Evolutionary conservation across 768 basidiomycete genomes (phyloP).

Genomic region (Mycena galericulata): DNA sequence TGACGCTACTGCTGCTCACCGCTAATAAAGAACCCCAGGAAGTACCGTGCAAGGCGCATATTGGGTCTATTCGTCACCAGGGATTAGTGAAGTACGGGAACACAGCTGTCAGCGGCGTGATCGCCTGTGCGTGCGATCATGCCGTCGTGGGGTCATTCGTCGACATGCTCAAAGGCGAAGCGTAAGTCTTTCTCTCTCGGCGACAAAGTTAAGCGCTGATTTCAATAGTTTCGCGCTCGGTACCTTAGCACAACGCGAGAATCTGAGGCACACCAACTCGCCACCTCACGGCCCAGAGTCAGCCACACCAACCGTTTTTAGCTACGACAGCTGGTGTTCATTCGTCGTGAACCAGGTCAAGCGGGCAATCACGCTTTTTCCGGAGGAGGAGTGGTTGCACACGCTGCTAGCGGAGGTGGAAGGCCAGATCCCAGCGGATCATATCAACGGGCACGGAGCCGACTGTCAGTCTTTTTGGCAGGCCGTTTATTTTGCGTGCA

Average conservation of each 20-base stretch:
- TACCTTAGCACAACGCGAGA: conserved; percentile 19
- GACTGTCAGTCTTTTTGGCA: conserved; percentile 16
- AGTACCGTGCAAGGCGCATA: conserved; percentile 15
- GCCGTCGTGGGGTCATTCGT: conserved; percentile 16
- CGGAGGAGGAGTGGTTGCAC: conserved; percentile 20
- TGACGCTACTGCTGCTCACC: background rate
- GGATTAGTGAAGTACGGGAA: conserved; percentile 17
- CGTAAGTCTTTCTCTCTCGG: conserved; percentile 1
- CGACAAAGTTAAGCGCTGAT: background rate
- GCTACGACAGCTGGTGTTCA: conserved; percentile 23
- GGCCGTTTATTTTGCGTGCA: conserved; percentile 22
- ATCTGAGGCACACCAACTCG: conserved; percentile 9
- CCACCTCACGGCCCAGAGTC: conserved; percentile 3
- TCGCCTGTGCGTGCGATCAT: conserved; percentile 18
- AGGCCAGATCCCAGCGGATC: conserved; percentile 27
- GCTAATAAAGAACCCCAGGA: conserved; percentile 7
- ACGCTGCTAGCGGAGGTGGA: background rate
- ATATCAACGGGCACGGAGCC: conserved; percentile 16
- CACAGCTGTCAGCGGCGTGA: conserved; percentile 1
- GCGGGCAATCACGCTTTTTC: conserved; percentile 15
- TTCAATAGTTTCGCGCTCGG: conserved; percentile 9
- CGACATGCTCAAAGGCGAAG: conserved; percentile 23
- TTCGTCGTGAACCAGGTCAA: conserved; percentile 12
- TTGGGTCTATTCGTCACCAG: conserved; percentile 23
- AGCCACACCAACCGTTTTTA: background rate